phyloP scores from a whole-genome alignment of 2,329 filamentous ascomycete genomes.

The Botryotinia calthae region DNA sequence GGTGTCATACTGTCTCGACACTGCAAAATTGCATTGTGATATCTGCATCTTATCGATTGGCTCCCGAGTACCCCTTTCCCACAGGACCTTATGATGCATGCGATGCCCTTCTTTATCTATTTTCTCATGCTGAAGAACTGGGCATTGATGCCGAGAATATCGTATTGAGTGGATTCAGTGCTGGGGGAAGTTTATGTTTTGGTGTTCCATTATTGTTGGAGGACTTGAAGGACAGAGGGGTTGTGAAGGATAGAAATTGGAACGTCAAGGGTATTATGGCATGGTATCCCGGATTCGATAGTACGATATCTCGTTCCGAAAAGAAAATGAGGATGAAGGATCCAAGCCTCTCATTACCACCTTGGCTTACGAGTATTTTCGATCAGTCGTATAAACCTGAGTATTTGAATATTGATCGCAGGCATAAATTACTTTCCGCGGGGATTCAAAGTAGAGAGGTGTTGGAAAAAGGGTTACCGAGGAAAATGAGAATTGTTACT shows the following conservation, averaged over 20 bases:
- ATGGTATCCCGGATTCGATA: conserved; percentile 19
- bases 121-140: conserved; percentile 26
- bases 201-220: conserved; percentile 22
- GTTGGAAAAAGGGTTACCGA: conserved; percentile 26
- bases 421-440: conserved; percentile 17
- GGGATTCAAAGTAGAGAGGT: conserved; percentile 27
- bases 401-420: conserved; percentile 23
- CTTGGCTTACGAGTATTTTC: conserved; percentile 21
- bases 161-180: conserved; percentile 48
- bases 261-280: conserved; percentile 6
- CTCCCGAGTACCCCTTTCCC: conserved; percentile 48
- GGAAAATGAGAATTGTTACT: conserved; percentile 28
- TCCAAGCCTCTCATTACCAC: background rate
- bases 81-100: conserved; percentile 45
- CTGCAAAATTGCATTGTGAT: conserved; percentile 43
- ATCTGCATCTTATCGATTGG: conserved; percentile 46
- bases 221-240: conserved; percentile 12
- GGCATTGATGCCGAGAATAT: conserved; percentile 33
- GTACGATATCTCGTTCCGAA: conserved; percentile 20
- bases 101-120: conserved; percentile 45
- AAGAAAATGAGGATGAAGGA: conserved; percentile 11
- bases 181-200: conserved; percentile 41
- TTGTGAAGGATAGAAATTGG: background rate
- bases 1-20: conserved; percentile 40
- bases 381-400: conserved; percentile 25